Base-by-base conservation (phyloP, 768 basidiomycete species). In the Tephrocybe sp. region DNA sequence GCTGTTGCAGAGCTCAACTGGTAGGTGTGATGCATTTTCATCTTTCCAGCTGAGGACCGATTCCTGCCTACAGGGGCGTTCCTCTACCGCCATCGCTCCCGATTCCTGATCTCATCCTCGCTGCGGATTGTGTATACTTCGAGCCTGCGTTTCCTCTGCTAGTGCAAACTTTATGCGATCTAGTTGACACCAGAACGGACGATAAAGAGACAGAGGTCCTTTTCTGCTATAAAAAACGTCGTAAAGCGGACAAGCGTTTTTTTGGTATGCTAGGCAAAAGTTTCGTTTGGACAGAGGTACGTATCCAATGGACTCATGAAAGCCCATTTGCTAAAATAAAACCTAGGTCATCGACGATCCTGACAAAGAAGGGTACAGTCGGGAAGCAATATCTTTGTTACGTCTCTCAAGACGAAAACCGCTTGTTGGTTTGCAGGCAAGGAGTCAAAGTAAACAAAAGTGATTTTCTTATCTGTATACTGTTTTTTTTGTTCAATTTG, bases 81-180 rank as follows among this genome's bases (percentile, higher is more conserved):
- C 67, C 77, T 1, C 59, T 84, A 31, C 82, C 87, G 8, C 23
- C 58, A 58, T 36, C 72, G 70, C 61, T 82, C 38, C 71, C 67
- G 12, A 65, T 61, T 3, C 78, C 84, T 5, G 83, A 90, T 61
- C 46, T 96, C 20, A 78, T 98, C 51, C 78, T 98, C 4, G 92
- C 90, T 1, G 94, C 94, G 0, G 94, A 98, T 62, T 98, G 94
- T 59, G 93, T 98, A 8, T 98, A 98, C 71, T 93, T 92, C 57
- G 94, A 97, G 68, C 91, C 92, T 11, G 84, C 91, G 0, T 98
- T 97, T 61, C 87, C 92, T 7, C 77, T 94, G 11, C 80, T 98
- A 1, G 88, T 94, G 2, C 68, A 84, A 56, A 95, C 93, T 0
- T 73, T 98, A 30, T 75, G 71, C 31, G 79, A 85, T 39, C 78